Base-by-base conservation (phyloP, 2,329 filamentous ascomycete species). In the Penicillium sp. region DNA sequence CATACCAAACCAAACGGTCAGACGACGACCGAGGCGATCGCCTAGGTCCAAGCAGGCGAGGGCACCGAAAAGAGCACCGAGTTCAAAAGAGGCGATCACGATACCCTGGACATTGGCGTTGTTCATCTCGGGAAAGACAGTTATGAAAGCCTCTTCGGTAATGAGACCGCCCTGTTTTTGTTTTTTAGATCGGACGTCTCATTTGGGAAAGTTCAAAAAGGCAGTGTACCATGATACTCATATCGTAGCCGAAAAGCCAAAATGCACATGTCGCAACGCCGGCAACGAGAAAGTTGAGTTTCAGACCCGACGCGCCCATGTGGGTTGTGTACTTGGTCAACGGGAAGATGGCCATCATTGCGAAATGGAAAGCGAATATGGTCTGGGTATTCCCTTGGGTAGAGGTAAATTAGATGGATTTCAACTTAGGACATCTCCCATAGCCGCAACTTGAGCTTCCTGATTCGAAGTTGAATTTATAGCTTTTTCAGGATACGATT, bases 51-150 rank as follows among this genome's bases (percentile, higher is more conserved):
- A 70, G 35, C 70, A 69, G 31, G 63, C 57, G 8, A 74, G 44
- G 5, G 71, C 67, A 33, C 71, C 71, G 3, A 70, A 50, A 68
- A 68, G 72, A 18, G 69, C 72, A 45, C 71, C 72, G 3, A 74
- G 59, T 49, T 74, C 70, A 16, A 74, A 63, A 59, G 79, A 76
- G 4, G 72, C 67, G 16, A 65, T 69, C 44, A 71, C 57, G 57
- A 68, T 66, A 18, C 69, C 70, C 50, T 69, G 67, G 20, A 56
- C 31, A 30, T 44, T 51, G 20, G 53, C 38, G 28, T 55, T 44
- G 8, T 50, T 49, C 22, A 43, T 56, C 46, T 55, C 51, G 13
- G 53, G 49, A 27, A 56, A 54, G 33, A 59, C 54, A 18, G 46
- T 47, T 8, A 50, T 44, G 53, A 57, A 60, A 25, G 51, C 41